Evolutionary conservation across 768 basidiomycete species (phyloP).

Genomic region (Dioszegia crocea): DNA sequence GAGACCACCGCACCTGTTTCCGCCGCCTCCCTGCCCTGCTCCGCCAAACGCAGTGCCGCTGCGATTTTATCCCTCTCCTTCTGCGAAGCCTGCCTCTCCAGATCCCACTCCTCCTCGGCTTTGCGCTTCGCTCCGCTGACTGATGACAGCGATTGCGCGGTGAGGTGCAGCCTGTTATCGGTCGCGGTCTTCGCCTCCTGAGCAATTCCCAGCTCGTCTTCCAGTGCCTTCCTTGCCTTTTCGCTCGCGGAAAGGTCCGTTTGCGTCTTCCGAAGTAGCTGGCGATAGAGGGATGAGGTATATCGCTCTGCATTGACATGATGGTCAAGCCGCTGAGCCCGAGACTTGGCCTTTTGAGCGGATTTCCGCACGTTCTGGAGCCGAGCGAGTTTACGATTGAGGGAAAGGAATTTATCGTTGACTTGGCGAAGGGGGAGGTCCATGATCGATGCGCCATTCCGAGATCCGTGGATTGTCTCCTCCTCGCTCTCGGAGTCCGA

Average conservation of each 20-base stretch:
- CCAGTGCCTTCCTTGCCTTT: background rate
- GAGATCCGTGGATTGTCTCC: background rate
- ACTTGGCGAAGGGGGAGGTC: background rate
- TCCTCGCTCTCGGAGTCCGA: background rate
- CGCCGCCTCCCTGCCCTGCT: too few relatives aligned
- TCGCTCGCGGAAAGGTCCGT: background rate
- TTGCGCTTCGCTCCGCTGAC: too few relatives aligned
- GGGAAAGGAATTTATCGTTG: background rate
- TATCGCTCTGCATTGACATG: background rate
- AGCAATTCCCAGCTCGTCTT: too few relatives aligned
- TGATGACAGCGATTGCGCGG: too few relatives aligned
- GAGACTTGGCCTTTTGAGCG: background rate
- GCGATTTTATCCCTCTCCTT: too few relatives aligned
- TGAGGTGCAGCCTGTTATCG: too few relatives aligned
- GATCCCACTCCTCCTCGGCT: too few relatives aligned
- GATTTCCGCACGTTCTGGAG: background rate
- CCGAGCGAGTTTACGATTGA: background rate
- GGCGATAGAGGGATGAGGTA: background rate
- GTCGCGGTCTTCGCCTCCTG: too few relatives aligned
- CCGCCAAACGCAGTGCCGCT: too few relatives aligned
- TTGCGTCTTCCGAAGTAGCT: background rate
- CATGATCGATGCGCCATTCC: background rate
- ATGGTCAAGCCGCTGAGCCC: background rate
- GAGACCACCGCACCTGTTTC: too few relatives aligned
- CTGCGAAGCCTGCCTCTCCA: too few relatives aligned